Percentiles rank a stretch among this genome's conserved stretches.
Evolutionary conservation across 306 rosid genomes (phyloP).

Genomic region (Lathyrus aphaca): DNA sequence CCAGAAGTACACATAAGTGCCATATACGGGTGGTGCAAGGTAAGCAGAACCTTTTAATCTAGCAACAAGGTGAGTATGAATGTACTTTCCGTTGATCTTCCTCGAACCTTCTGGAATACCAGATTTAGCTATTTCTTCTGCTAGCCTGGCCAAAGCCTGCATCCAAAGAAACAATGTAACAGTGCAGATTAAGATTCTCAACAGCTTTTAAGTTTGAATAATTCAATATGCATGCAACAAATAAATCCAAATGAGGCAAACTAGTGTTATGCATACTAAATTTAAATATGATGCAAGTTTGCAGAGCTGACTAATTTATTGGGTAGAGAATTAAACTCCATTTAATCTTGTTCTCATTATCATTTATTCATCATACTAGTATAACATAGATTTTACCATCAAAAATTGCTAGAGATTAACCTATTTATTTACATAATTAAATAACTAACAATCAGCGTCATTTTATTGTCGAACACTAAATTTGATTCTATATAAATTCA

Average conservation of each 20-base stretch:
- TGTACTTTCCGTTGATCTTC: conserved; percentile 91
- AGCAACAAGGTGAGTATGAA: conserved; percentile 84
- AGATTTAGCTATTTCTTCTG: conserved; percentile 79
- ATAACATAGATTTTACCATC: not conserved
- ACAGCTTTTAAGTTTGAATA: conserved; percentile 27
- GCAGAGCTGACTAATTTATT: conserved; percentile 18
- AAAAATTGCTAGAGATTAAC: not conserved
- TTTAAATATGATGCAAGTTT: conserved; percentile 3
- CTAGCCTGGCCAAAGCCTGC: conserved; percentile 75
- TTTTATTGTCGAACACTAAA: conserved; percentile 10
- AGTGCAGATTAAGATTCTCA: conserved; percentile 26
- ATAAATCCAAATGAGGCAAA: conserved; percentile 9
- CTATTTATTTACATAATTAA: conserved; percentile 2
- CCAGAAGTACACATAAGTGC: conserved; percentile 24
- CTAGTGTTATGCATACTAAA: conserved; percentile 3
- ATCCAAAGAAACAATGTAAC: conserved; percentile 33
- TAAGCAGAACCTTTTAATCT: conserved; percentile 68
- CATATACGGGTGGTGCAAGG: conserved; percentile 16
- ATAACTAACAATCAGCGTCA: no score
- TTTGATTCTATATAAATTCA: conserved; percentile 5
- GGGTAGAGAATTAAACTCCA: not conserved
- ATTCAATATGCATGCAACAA: not conserved
- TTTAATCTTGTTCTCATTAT: conserved; percentile 13
- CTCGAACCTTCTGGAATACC: conserved; percentile 75
- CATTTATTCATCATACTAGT: not conserved